Evolutionary conservation across 1,139 yeast species (phyloP).

Genomic region (Hyphopichia khmerensis): DNA sequence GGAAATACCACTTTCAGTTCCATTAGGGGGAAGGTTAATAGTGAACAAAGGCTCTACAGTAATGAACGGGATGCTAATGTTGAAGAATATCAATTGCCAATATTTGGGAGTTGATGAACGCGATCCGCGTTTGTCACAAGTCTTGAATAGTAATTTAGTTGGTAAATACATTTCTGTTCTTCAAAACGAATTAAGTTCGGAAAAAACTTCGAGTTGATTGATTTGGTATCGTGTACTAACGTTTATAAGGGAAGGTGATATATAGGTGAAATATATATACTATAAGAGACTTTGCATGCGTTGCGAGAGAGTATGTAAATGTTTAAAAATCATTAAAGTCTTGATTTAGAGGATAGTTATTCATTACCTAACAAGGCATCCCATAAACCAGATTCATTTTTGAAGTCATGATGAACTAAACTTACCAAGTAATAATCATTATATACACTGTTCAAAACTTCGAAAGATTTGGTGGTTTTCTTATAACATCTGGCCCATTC

Average conservation of each 20-base stretch:
- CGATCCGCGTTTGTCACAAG: constrained; percentile 22
- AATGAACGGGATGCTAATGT: constrained; percentile 34
- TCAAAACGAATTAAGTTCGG: constrained; percentile 17
- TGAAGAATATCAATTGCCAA: constrained; percentile 29
- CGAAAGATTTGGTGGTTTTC: constrained; percentile 51
- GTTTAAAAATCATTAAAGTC: background rate
- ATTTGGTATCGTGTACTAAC: too few relatives aligned
- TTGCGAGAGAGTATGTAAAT: too few relatives aligned
- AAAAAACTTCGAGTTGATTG: too few relatives aligned
- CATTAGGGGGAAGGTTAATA: constrained; percentile 38
- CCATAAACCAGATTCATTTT: constrained; percentile 79
- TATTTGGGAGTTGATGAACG: constrained; percentile 31
- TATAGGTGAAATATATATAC: background rate
- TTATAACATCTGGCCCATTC: constrained; percentile 89
- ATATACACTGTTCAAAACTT: constrained; percentile 60
- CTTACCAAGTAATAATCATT: constrained; percentile 74
- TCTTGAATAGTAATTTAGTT: constrained; percentile 31
- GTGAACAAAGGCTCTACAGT: constrained; percentile 33
- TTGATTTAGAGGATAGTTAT: constrained; percentile 15
- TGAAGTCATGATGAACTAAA: constrained; percentile 81
- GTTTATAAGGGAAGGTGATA: background rate
- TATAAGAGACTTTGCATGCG: background rate
- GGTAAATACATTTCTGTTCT: constrained; percentile 35
- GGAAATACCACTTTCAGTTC: constrained; percentile 31
- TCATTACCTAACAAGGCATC: constrained; percentile 43